Evolutionary conservation across 164 flowering plant species (phyloP).

Genomic region (Chloranthus sessilifolius): DNA sequence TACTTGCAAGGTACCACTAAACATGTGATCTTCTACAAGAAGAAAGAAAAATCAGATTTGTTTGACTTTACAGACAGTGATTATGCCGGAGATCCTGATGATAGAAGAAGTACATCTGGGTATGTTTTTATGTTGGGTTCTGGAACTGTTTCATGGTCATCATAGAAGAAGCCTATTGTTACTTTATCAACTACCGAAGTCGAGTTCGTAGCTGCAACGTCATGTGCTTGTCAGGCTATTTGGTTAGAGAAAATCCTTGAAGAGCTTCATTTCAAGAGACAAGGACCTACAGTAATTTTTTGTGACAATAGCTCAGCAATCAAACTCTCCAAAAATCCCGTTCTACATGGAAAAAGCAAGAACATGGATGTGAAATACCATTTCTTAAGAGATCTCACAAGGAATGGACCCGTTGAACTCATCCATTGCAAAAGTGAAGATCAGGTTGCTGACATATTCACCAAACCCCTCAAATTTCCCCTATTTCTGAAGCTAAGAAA

Average conservation of each 20-base stretch:
- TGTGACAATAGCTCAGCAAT: neutral
- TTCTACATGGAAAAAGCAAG: neutral
- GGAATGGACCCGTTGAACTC: neutral
- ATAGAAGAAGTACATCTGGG: constrained; percentile 3
- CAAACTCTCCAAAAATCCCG: neutral
- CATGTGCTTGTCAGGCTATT: neutral
- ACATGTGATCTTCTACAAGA: constrained; percentile 2
- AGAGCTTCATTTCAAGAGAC: neutral
- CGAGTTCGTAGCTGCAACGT: constrained; percentile 2
- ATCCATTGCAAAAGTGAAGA: neutral
- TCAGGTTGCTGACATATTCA: neutral
- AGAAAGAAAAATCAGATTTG: neutral
- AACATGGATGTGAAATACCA: neutral
- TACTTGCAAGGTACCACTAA: constrained; percentile 1
- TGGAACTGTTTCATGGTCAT: constrained; percentile 3
- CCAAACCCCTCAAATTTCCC: neutral
- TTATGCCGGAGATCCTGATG: constrained; percentile 9
- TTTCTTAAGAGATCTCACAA: neutral
- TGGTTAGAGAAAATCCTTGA: neutral
- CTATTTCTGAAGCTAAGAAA: neutral
- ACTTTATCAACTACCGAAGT: constrained; percentile 5
- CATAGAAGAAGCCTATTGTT: constrained; percentile 2
- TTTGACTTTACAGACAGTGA: constrained; percentile 11
- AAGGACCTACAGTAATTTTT: neutral
- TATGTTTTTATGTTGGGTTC: constrained; percentile 4